Base-by-base conservation (phyloP, 352 stramenopile genomes). In the Phytophthora agathidicida region DNA sequence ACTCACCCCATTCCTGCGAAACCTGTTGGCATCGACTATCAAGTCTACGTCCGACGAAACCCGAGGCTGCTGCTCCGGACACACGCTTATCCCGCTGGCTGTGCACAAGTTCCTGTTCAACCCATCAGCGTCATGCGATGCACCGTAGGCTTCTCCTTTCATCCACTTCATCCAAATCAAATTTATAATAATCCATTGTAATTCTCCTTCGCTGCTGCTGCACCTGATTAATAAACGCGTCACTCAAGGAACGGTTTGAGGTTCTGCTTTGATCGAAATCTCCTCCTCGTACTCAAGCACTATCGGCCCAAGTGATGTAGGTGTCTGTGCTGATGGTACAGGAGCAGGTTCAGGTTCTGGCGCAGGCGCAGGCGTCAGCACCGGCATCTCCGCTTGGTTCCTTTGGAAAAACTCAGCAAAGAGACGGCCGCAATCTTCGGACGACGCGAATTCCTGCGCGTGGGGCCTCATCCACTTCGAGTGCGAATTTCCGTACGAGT, bases 381-480 rank as follows among this genome's bases (percentile, higher is more conserved):
- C 26, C 8, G 65, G 65, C 11, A 88, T 52, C 22, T 88, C 77
- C 1, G 43, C 17, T 36, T 62, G 59, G 26, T 91, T 91, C 24
- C 73, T 68, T 26, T 80, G 61, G 26, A 88, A 91, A 50, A 91
- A 91, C 16, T 77, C 59, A 0, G 36, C 13, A 38, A 91, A 80
- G 10, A 86, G 60, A 17, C 68, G 37, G 14, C 80, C 47, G 19
- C 72, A 79, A 9, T 88, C 61, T 32, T 87, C 55, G 0, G 77
- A 71, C 6, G 80, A 57, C 31, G 75, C 63, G 30, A 89, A 81
- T 43, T 91, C 79, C n/a, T 80, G 79, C 6, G 89, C 69, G 51
- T 84, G 75, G 30, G 81, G 75, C 11, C 81, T 75, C 58, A 89
- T 88, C 79, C 81, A 91, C 65, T 91, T 91, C 33, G 81, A 91